These are phyloP conservation scores for Aspergillus persii DNA, from an alignment of 2,329 filamentous ascomycete species.

Conservation along the genomic window DNA sequence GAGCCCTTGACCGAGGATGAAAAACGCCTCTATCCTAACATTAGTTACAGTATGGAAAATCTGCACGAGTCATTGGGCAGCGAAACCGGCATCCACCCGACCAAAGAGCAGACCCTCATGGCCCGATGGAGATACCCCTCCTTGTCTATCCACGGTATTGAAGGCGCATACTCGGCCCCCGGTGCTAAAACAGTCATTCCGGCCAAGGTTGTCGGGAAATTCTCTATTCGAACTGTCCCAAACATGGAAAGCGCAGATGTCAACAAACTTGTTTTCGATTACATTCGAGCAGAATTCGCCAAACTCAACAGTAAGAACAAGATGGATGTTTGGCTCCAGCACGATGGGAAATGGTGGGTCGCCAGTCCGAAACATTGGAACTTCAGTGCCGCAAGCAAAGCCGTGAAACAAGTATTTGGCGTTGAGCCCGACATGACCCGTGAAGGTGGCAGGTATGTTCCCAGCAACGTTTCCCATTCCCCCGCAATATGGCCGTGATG, in stretches of 20 bases:
- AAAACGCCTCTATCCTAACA: slow-evolving; percentile 79
- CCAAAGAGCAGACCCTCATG: slow-evolving; percentile 93
- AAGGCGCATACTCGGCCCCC: slow-evolving; percentile 89
- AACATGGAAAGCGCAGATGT: slow-evolving; percentile 94
- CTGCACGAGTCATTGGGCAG: slow-evolving; percentile 88
- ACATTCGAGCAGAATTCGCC: slow-evolving; percentile 79
- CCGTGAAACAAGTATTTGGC: slow-evolving; percentile 92
- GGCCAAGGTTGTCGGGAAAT: slow-evolving; percentile 96
- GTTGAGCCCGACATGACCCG: slow-evolving; percentile 92
- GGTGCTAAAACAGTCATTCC: slow-evolving; percentile 99
- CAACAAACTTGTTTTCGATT: slow-evolving; percentile 78
- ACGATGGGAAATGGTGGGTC: slow-evolving; percentile 98
- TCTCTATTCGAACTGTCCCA: slow-evolving; percentile 94
- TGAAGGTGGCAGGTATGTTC: slow-evolving; percentile 78
- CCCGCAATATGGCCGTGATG: not conserved
- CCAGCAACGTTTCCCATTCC: not conserved
- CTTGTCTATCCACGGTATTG: slow-evolving; percentile 88
- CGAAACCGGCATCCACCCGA: slow-evolving; percentile 78
- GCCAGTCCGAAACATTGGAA: slow-evolving; percentile 99
- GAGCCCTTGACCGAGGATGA: slow-evolving; percentile 85
- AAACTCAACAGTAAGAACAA: slow-evolving; percentile 92
- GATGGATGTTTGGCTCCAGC: slow-evolving; percentile 75
- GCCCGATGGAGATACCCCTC: slow-evolving; percentile 94
- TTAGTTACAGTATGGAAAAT: slow-evolving; percentile 95
- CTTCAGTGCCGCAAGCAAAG: slow-evolving; percentile 90